Conservation (phyloP, 2,329 filamentous ascomycete genomes). For the Fusarium liriodendri region DNA sequence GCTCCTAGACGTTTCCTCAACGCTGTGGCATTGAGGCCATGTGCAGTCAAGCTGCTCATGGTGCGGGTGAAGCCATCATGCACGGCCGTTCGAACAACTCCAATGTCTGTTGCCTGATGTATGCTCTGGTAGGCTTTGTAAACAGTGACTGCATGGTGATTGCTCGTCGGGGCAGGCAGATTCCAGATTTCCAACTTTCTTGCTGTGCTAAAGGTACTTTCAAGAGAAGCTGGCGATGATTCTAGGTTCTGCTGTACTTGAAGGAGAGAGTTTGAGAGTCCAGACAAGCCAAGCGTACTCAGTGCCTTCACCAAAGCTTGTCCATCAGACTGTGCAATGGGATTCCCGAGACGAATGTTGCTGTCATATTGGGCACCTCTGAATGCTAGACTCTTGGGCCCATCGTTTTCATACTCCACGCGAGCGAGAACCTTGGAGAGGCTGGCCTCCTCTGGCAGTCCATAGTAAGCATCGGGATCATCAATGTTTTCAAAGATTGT, state of each 20-base stretch:
- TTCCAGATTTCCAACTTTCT: conserved; percentile 93
- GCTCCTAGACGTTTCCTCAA: conserved; percentile 69
- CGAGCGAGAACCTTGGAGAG: conserved; percentile 82
- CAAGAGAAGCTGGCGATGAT: conserved; percentile 68
- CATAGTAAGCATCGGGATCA: conserved; percentile 96
- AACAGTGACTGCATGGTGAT: conserved; percentile 74
- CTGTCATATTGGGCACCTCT: conserved; percentile 92
- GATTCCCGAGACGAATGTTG: conserved; percentile 73
- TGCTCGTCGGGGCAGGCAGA: conserved; percentile 76
- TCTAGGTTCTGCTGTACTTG: conserved; percentile 73
- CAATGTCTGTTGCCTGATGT: conserved; percentile 70
- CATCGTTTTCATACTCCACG: conserved; percentile 90
- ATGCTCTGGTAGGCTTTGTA: conserved; percentile 87
- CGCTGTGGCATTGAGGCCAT: conserved; percentile 61
- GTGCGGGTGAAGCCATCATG: conserved; percentile 71
- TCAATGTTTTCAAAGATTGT: conserved; percentile 92
- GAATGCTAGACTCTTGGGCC: conserved; percentile 88
- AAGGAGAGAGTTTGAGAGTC: conserved; percentile 83
- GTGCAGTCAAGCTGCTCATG: conserved; percentile 66
- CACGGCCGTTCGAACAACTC: conserved; percentile 66
- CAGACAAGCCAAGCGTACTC: conserved; percentile 84
- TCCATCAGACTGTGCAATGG: conserved; percentile 68
- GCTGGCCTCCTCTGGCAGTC: conserved; percentile 81
- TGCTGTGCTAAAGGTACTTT: conserved; percentile 82
- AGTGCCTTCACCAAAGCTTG: conserved; percentile 81